Conservation (phyloP, 148 eudicot genomes). For the Vaccinium vitisidaea region DNA sequence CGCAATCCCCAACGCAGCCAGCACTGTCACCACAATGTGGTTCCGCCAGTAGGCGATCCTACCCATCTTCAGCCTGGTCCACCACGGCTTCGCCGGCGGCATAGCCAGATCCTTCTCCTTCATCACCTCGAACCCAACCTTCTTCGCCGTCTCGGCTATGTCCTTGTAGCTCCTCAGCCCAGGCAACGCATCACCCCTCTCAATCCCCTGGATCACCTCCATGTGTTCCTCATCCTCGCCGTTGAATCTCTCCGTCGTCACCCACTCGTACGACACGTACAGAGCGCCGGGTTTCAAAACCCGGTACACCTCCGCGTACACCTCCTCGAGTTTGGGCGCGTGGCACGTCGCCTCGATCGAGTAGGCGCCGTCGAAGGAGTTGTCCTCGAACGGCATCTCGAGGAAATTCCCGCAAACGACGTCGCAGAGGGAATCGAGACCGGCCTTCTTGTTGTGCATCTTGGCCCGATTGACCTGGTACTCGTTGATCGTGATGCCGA, state of each 20-base stretch:
- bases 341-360: constrained; percentile 59
- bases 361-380: constrained; percentile 50
- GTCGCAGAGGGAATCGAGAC: constrained; percentile 40
- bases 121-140: constrained; percentile 47
- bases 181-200: constrained; percentile 47
- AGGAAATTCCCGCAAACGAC: constrained; percentile 54
- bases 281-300: constrained; percentile 48
- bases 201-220: constrained; percentile 51
- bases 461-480: constrained; percentile 47
- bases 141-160: constrained; percentile 33
- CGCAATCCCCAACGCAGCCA: constrained; percentile 43
- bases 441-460: constrained; percentile 55
- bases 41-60: constrained; percentile 51
- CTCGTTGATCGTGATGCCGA: constrained; percentile 54
- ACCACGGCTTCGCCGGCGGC: constrained; percentile 53
- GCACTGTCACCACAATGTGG: constrained; percentile 35
- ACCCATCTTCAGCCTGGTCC: constrained; percentile 58
- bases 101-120: constrained; percentile 41
- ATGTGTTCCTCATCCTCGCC: constrained; percentile 33
- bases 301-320: constrained; percentile 42
- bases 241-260: constrained; percentile 38
- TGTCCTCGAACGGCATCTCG: constrained; percentile 39
- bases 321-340: constrained; percentile 53
- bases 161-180: constrained; percentile 41
- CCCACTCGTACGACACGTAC: constrained; percentile 61